Evolutionary conservation across 768 basidiomycete species (phyloP).

Genomic region (Suillus fuscotomentosus): DNA sequence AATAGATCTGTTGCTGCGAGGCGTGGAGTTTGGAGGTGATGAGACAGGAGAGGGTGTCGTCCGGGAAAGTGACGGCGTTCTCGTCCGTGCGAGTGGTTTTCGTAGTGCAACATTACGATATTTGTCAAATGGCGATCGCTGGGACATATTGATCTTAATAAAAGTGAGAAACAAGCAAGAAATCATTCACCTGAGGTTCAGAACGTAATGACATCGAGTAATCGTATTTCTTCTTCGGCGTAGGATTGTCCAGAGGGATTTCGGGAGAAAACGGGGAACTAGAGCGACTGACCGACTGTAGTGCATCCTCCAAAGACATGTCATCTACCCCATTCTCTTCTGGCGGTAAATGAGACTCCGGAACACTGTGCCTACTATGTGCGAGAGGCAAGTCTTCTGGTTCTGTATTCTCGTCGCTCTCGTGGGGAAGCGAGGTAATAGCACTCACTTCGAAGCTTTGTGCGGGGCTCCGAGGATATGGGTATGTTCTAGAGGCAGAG

Average conservation of each 20-base stretch:
- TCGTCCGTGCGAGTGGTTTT: conserved; percentile 46
- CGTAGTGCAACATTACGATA: conserved; percentile 64
- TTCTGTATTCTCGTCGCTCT: conserved; percentile 33
- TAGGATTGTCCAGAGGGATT: conserved; percentile 33
- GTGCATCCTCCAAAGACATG: conserved; percentile 54
- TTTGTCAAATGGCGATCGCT: conserved; percentile 64
- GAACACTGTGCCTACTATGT: conserved; percentile 50
- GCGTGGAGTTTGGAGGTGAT: conserved; percentile 64
- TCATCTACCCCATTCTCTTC: conserved; percentile 43
- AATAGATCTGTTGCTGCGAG: conserved; percentile 51
- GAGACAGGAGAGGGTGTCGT: conserved; percentile 59
- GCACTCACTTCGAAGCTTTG: conserved; percentile 62
- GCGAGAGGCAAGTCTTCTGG: conserved; percentile 36
- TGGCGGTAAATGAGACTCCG: conserved; percentile 52
- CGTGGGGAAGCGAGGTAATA: conserved; percentile 52
- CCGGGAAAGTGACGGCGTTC: conserved; percentile 67
- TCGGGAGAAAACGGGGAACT: conserved; percentile 46
- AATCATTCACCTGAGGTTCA: conserved; percentile 52
- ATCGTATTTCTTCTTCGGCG: conserved; percentile 51
- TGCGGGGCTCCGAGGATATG: conserved; percentile 28
- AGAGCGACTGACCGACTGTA: conserved; percentile 54
- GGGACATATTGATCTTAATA: neutral
- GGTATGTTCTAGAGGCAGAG: conserved; percentile 32
- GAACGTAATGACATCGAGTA: conserved; percentile 60
- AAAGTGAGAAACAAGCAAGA: conserved; percentile 3